Evolutionary conservation across 257 asterid species (phyloP).

Genomic region (Gynochthodes officinalis): DNA sequence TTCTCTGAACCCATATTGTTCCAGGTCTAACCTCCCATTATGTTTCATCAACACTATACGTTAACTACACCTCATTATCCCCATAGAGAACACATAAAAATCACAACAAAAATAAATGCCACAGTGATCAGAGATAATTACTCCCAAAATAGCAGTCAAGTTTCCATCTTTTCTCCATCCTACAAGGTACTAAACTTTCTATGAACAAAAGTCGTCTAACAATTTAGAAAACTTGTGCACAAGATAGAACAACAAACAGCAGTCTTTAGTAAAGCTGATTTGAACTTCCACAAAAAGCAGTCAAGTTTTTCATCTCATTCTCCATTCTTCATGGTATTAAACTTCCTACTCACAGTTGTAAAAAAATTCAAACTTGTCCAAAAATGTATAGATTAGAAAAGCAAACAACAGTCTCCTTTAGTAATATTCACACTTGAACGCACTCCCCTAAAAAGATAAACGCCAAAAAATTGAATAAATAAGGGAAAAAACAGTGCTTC

Average conservation of each 20-base stretch:
- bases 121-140: background rate
- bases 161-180: constrained; percentile 1
- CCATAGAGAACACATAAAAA: background rate
- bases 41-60: background rate
- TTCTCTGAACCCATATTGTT: background rate
- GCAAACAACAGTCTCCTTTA: background rate
- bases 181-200: background rate
- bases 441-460: background rate
- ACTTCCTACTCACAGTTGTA: background rate
- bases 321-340: background rate
- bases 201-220: background rate
- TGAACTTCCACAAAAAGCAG: background rate
- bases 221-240: background rate
- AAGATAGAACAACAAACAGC: background rate
- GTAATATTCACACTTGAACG: background rate
- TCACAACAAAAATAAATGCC: too few species aligned
- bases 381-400: background rate
- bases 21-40: background rate
- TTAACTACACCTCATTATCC: background rate
- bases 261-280: background rate
- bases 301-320: constrained; percentile 1
- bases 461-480: background rate
- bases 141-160: background rate
- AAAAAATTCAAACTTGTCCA: background rate
- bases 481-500: background rate